A percentile compares a stretch with the other conserved stretches of the same genome.
Evolutionary conservation across 108 stramenopile genomes (phyloP).

Genomic region (Conticribra guillardii): DNA sequence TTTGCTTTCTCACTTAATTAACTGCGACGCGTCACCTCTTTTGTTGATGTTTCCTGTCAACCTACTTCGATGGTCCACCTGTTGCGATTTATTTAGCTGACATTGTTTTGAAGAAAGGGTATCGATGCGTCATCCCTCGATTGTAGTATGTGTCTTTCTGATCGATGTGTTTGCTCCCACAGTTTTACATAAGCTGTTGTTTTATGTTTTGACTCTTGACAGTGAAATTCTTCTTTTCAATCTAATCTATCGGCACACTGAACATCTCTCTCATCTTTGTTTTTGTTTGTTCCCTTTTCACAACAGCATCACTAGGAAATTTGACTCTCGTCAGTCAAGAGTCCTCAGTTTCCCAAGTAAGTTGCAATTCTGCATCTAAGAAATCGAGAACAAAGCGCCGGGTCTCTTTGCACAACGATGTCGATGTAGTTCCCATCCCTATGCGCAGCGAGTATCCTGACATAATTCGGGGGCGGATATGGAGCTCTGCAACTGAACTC

Average conservation of each 20-base stretch:
- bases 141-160: no score
- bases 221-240: not conserved
- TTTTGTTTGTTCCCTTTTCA: not conserved
- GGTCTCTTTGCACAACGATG: constrained; percentile 60
- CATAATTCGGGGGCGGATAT: constrained; percentile 76
- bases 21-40: no score
- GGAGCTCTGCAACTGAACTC: constrained; percentile 80
- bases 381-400: constrained; percentile 42
- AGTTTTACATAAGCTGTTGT: no score
- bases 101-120: no score
- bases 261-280: not conserved
- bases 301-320: constrained; percentile 31
- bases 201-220: no score
- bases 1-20: no score
- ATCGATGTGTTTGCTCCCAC: no score
- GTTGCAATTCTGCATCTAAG: constrained; percentile 26
- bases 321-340: constrained; percentile 27
- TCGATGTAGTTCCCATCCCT: constrained; percentile 85
- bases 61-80: no score
- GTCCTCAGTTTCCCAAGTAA: constrained; percentile 18
- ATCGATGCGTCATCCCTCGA: no score
- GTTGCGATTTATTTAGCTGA: no score
- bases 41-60: no score
- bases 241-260: not conserved
- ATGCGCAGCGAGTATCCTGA: constrained; percentile 82